Evolutionary conservation across 495 filamentous ascomycete species (phyloP).

Genomic region (Cladorrhinum samala): DNA sequence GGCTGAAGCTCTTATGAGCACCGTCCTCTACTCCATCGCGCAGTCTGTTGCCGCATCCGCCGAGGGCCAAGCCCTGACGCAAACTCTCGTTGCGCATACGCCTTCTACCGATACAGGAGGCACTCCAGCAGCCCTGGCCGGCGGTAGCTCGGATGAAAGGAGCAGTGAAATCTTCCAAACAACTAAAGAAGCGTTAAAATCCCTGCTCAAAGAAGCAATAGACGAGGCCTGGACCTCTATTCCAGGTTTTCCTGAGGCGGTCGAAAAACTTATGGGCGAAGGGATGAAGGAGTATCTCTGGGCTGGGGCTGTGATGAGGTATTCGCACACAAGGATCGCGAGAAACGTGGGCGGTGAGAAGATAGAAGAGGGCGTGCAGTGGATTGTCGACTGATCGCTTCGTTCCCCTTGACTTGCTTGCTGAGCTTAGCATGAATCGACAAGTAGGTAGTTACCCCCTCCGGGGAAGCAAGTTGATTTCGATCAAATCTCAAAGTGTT

Average conservation of each 20-base stretch:
- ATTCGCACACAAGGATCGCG: neutral
- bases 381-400: slow-evolving; percentile 9
- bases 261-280: neutral
- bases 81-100: too few species aligned
- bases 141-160: neutral
- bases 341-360: neutral
- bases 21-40: neutral
- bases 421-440: too few species aligned
- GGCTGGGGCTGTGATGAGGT: slow-evolving; percentile 1
- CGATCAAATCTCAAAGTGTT: too few species aligned
- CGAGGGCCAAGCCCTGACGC: neutral
- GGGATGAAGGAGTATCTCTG: slow-evolving; percentile 13
- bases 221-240: neutral
- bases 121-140: too few species aligned
- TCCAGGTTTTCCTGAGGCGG: neutral
- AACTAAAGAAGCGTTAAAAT: neutral
- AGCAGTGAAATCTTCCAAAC: neutral
- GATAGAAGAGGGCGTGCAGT: neutral
- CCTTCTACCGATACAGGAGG: too few species aligned
- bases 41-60: neutral
- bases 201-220: neutral
- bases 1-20: neutral
- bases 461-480: too few species aligned
- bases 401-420: too few species aligned
- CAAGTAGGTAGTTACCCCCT: too few species aligned